A percentile compares a stretch with the other conserved stretches of the same genome.
Conservation (phyloP, 2,329 filamentous ascomycete genomes). For the Neonectria faginata region DNA sequence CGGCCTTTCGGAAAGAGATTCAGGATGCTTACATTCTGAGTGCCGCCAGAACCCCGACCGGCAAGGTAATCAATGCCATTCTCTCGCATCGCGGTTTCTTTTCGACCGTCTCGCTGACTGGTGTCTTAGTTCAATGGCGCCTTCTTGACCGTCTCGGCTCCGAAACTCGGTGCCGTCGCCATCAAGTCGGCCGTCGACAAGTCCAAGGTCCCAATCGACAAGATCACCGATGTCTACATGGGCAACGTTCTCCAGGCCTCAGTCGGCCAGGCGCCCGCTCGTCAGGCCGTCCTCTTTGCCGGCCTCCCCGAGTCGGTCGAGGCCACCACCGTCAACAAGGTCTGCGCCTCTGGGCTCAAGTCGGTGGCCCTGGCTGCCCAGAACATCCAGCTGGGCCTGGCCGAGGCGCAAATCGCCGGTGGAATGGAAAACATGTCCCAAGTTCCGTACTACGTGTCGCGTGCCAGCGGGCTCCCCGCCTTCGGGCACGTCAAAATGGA, state of each 20-base stretch:
- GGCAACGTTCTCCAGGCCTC: slow-evolving; percentile 90
- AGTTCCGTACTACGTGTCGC: slow-evolving; percentile 89
- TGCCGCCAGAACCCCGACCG: slow-evolving; percentile 88
- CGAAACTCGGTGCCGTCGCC: slow-evolving; percentile 88
- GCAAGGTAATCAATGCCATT: slow-evolving; percentile 70
- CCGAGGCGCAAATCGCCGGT: slow-evolving; percentile 89
- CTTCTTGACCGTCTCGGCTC: slow-evolving; percentile 83
- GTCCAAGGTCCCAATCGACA: slow-evolving; percentile 82
- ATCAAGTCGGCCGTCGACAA: slow-evolving; percentile 93
- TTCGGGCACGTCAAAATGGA: slow-evolving; percentile 91
- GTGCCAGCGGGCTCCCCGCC: slow-evolving; percentile 82
- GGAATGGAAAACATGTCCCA: slow-evolving; percentile 99
- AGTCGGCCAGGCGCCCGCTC: slow-evolving; percentile 89
- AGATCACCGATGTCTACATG: slow-evolving; percentile 96
- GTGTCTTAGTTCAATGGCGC: slow-evolving; percentile 87
- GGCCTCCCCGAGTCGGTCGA: slow-evolving; percentile 85
- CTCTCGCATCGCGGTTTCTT: neutral
- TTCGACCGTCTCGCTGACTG: slow-evolving; percentile 9
- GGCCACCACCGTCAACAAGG: slow-evolving; percentile 96
- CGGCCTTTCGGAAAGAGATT: slow-evolving; percentile 71
- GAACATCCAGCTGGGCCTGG: slow-evolving; percentile 91
- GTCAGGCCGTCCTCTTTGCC: slow-evolving; percentile 90
- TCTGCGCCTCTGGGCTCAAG: slow-evolving; percentile 95
- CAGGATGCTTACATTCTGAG: slow-evolving; percentile 95
- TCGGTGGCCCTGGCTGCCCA: slow-evolving; percentile 90